phyloP scores from a whole-genome alignment of 352 stramenopile species.

The Phytophthora sp. region DNA sequence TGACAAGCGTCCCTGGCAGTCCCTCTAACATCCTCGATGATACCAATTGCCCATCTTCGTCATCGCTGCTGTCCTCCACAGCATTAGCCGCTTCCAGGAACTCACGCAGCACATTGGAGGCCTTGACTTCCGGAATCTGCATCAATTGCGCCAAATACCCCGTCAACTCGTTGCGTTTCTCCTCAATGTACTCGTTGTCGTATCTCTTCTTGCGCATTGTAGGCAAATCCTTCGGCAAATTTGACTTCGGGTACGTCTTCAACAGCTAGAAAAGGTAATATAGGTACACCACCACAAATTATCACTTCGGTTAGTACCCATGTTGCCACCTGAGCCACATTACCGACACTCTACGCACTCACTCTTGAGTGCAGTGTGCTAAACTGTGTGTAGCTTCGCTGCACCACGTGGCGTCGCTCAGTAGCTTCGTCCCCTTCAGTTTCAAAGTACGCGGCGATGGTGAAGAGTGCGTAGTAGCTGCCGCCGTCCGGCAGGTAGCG shows the following conservation, averaged over 20 bases:
- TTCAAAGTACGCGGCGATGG: constrained; percentile 60
- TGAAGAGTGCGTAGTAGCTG: constrained; percentile 65
- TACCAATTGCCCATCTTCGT: constrained; percentile 47
- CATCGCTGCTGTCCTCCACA: constrained; percentile 58
- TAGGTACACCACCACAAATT: neutral
- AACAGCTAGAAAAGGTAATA: constrained; percentile 44
- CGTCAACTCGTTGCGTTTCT: constrained; percentile 73
- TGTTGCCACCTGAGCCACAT: neutral
- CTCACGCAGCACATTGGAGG: constrained; percentile 59
- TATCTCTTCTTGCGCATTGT: constrained; percentile 76
- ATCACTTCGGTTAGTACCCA: neutral
- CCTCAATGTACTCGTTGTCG: constrained; percentile 77
- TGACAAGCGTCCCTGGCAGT: constrained; percentile 66
- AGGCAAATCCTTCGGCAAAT: constrained; percentile 63
- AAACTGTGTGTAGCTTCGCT: constrained; percentile 78
- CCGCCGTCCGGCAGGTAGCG: constrained; percentile 67
- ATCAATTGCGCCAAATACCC: constrained; percentile 61
- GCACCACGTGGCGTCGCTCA: constrained; percentile 50
- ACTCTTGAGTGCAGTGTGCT: constrained; percentile 56
- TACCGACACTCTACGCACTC: constrained; percentile 2
- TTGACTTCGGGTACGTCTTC: constrained; percentile 80
- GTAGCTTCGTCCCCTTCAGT: constrained; percentile 25
- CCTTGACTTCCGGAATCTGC: constrained; percentile 56
- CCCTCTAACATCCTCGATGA: constrained; percentile 62
- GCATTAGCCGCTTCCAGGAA: constrained; percentile 65